Evolutionary conservation across 306 rosid genomes (phyloP), one percentile per base, ranked within the genome.

Genomic region (Myrica gale): DNA sequence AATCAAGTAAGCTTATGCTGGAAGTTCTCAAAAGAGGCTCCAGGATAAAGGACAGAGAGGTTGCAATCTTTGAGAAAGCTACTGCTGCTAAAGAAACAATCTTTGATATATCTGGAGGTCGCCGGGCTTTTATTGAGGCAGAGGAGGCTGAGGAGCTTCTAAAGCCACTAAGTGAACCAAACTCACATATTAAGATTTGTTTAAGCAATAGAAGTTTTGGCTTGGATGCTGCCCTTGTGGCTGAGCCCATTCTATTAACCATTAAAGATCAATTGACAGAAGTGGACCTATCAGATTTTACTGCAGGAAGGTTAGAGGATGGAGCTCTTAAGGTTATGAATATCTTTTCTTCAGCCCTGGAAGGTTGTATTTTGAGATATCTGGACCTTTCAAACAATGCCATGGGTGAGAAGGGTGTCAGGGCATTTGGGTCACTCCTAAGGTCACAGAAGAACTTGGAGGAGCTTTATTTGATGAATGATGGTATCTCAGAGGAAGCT

Each of bases 401-500:
- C 79, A 73, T 90, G 90, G 98, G 96, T 3, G 95, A 90, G 70
- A 81, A 93, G 85, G 89, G 98, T 85, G 93, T 93, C 19, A 80
- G 92, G 65, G 95, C 96, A 70, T 93, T 93, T 84, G 86, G 79
- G 63, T 82, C 87, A 5, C 95, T 93, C 71, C 79, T 90, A 61
- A 89, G 84, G 60, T 87, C 98, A 1, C 98, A 90, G 76, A 81
- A 53, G 67, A 79, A 82, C 74, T 80, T 93, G 81, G 95, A 93
- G 88, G 96, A 90, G 83, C 95, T 93, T 74, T 93, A 90, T 88
- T 84, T 93, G 87, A 86, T 93, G 91, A 93, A 93, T 82, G 98
- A 88, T 72, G 98, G 98, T 61, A 89, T 93, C 68, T 93, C 98
- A 77, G 94, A 93, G 85, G 98, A 93, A 90, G 96, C 96, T 69